These are phyloP conservation scores for Aotearoamyces nothofagi DNA, from an alignment of 2,329 filamentous ascomycete genomes.

Conservation along the genomic window DNA sequence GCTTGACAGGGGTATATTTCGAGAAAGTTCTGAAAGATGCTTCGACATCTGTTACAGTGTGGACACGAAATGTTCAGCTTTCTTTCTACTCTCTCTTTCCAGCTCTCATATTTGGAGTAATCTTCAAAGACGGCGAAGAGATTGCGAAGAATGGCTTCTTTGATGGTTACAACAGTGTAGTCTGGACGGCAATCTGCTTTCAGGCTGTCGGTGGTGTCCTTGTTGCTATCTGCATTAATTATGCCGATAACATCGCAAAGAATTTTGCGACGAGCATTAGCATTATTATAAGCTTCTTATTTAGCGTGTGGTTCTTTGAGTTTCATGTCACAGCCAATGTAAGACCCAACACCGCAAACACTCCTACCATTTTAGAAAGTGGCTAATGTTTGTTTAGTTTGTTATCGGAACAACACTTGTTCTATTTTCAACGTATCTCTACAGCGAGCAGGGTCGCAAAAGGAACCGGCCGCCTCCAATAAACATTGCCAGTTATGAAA, in stretches of 20 bases:
- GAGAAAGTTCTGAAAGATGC: constrained; percentile 87
- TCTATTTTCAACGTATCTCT: constrained; percentile 70
- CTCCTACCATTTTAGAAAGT: neutral
- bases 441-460: constrained; percentile 50
- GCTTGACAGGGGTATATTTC: constrained; percentile 73
- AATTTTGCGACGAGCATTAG: constrained; percentile 90
- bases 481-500: constrained; percentile 61
- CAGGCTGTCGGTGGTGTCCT: constrained; percentile 77
- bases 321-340: constrained; percentile 60
- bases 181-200: constrained; percentile 71
- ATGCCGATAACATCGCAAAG: constrained; percentile 81
- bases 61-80: constrained; percentile 89
- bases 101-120: constrained; percentile 69
- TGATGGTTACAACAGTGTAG: constrained; percentile 81
- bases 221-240: constrained; percentile 68
- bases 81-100: constrained; percentile 91
- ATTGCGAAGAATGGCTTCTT: constrained; percentile 84
- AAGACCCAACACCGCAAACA: constrained; percentile 23
- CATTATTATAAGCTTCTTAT: constrained; percentile 73
- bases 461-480: constrained; percentile 48
- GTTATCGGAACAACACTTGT: constrained; percentile 67
- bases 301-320: constrained; percentile 75
- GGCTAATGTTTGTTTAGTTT: constrained; percentile 39
- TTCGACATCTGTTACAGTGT: constrained; percentile 60
- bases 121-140: constrained; percentile 73